Evolutionary conservation across 306 rosid species (phyloP).

Genomic region (Trichosanthes truncata): DNA sequence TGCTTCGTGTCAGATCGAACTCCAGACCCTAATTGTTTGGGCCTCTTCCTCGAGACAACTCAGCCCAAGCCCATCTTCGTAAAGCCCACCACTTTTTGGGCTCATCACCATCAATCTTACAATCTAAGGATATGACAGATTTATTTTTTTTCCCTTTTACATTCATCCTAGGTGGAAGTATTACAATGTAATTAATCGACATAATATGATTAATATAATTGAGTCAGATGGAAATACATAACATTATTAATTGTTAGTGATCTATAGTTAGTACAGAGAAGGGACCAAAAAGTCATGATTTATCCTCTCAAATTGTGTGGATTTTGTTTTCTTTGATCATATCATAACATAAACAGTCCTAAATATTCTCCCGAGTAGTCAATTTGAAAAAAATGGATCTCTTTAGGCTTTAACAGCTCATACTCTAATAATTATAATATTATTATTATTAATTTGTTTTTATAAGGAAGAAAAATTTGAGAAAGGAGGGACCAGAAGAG

Average conservation of each 20-base stretch:
- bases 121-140: background rate
- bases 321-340: background rate
- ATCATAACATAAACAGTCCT: background rate
- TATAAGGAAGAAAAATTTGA: background rate
- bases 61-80: background rate
- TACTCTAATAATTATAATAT: background rate
- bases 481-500: slow-evolving; percentile 11
- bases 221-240: background rate
- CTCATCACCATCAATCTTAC: background rate
- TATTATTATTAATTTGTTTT: background rate
- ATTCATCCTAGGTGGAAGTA: background rate
- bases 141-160: background rate
- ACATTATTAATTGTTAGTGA: background rate
- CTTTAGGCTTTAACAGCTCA: slow-evolving; percentile 11
- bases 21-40: background rate
- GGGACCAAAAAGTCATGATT: background rate
- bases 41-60: background rate
- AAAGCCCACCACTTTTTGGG: background rate
- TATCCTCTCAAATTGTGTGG: background rate
- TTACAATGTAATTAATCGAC: too few species aligned
- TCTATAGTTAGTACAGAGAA: background rate
- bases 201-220: background rate
- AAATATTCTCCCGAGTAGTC: background rate
- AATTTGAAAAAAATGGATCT: background rate
- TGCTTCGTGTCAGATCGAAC: background rate